Evolutionary conservation across 192 early-diverging fungal species (phyloP), one percentile per base, ranked within the genome.

Genomic region (Dimargaris xerosporica): DNA sequence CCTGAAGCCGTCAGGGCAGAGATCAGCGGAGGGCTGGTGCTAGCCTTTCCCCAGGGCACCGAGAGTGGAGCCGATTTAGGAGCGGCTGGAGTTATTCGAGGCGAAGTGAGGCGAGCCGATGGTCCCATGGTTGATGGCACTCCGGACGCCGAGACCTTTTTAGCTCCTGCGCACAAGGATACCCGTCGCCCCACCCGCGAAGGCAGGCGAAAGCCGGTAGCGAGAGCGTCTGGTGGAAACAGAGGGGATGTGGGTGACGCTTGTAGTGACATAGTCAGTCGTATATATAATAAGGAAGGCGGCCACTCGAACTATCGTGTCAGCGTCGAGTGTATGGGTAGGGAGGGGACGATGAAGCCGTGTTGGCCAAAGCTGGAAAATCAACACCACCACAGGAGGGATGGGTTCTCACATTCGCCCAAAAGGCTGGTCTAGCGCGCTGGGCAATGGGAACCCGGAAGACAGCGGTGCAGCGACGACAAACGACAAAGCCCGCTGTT

Each of bases 1-100:
- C 58, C 58, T 17, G 58, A 16, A 4, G 42, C 58, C 16, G 58
- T 60, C 10, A 60, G 43, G 30, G 58, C 16, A 17, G 58, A 25
- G 58, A 60, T 41, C 28, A 23, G 10, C 39, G 58, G 58, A 17
- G 58, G 58, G 39, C 58, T 60, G 58, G 58, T 60, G 43, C 58
- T 60, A 19, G 41, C 58, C 41, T 60, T 60, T 4, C 58, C 58
- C 58, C 58, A 60, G 43, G 58, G 41, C 58, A 60, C 58, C n/a
- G 41, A 44, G 17, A 44, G 31, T 34, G 58, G 31, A 5, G 43
- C 34, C n/a, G 42, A 13, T 21, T 21, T 34, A 9, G 19, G 58
- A 1, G 58, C 30, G 23, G 30, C 11, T 21, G 43, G 34, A 11
- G n/a, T 6, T 13, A 9, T 60, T 10, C n/a, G 34, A 41, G 34